These are phyloP conservation scores for Vigna mungo DNA, from an alignment of 306 rosid species.

Conservation along the genomic window DNA sequence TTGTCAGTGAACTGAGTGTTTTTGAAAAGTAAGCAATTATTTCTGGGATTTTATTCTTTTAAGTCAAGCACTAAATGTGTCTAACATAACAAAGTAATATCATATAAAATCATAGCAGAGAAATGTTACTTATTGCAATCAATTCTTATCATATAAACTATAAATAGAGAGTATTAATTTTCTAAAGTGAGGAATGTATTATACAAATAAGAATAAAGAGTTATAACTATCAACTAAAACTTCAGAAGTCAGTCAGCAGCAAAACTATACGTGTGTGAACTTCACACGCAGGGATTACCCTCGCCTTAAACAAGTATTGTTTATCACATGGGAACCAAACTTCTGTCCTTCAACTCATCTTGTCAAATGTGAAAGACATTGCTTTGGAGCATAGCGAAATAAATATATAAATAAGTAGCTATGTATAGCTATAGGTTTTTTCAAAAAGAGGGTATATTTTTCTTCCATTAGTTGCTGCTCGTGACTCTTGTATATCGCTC, in stretches of 20 bases:
- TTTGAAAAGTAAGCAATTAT: not conserved
- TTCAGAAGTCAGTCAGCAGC: not conserved
- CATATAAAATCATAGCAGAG: not conserved
- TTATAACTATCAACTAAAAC: not conserved
- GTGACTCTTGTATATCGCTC: constrained; percentile 31
- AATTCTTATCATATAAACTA: not conserved
- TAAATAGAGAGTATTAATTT: not conserved
- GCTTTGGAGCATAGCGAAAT: constrained; percentile 26
- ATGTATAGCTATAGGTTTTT: constrained; percentile 44
- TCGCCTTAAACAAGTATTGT: not conserved
- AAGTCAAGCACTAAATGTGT: not conserved
- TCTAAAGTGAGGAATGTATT: not conserved
- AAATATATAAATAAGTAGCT: constrained; percentile 38
- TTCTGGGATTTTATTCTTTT: not conserved
- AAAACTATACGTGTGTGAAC: not conserved
- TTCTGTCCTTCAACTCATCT: not conserved
- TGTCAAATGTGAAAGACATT: constrained; percentile 14
- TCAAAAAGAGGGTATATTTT: constrained; percentile 22
- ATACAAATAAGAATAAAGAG: not conserved
- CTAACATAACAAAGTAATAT: not conserved
- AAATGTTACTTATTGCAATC: not conserved
- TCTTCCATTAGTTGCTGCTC: constrained; percentile 6
- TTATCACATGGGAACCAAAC: not conserved
- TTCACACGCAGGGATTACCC: not conserved
- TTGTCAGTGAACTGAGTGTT: not conserved